Conservation (phyloP, 2,329 filamentous ascomycete species). For the Fusarium siculi region DNA sequence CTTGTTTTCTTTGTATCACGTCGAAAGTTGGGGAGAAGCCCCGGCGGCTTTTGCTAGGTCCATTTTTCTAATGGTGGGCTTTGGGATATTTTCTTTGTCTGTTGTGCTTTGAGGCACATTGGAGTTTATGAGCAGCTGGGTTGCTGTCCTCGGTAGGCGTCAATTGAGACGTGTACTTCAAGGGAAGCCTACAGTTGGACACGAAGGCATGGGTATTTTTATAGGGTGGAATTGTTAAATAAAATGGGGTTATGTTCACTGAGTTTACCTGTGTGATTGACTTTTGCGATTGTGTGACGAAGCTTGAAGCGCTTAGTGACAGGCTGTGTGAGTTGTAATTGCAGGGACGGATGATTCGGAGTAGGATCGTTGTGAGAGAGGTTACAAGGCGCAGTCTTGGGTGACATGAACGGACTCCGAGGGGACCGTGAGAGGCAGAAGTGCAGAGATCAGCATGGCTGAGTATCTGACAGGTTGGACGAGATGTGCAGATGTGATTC, state of each 20-base stretch:
- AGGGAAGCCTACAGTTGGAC: slow-evolving; percentile 36
- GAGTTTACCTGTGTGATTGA: background rate
- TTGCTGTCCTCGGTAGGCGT: slow-evolving; percentile 32
- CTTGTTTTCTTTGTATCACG: slow-evolving; percentile 37
- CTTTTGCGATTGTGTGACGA: background rate
- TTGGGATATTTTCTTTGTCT: slow-evolving; percentile 16
- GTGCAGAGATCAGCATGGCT: background rate
- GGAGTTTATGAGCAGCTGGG: slow-evolving; percentile 41
- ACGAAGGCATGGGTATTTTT: slow-evolving; percentile 36
- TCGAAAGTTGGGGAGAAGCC: slow-evolving; percentile 45
- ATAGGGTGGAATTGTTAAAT: slow-evolving; percentile 25
- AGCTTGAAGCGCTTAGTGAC: background rate
- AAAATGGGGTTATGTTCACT: slow-evolving; percentile 35
- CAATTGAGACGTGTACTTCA: slow-evolving; percentile 18
- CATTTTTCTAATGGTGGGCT: slow-evolving; percentile 38
- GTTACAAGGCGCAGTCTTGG: slow-evolving; percentile 18
- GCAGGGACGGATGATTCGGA: slow-evolving; percentile 12
- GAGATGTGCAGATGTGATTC: background rate
- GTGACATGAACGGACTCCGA: slow-evolving; percentile 3
- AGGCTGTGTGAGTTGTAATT: background rate
- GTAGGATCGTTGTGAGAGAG: background rate
- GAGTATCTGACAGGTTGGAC: background rate
- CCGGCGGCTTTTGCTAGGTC: slow-evolving; percentile 48
- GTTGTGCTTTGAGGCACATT: slow-evolving; percentile 23
- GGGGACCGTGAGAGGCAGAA: background rate